phyloP scores from a whole-genome alignment of 164 flowering plant species.

The Chimonanthus praecox region DNA sequence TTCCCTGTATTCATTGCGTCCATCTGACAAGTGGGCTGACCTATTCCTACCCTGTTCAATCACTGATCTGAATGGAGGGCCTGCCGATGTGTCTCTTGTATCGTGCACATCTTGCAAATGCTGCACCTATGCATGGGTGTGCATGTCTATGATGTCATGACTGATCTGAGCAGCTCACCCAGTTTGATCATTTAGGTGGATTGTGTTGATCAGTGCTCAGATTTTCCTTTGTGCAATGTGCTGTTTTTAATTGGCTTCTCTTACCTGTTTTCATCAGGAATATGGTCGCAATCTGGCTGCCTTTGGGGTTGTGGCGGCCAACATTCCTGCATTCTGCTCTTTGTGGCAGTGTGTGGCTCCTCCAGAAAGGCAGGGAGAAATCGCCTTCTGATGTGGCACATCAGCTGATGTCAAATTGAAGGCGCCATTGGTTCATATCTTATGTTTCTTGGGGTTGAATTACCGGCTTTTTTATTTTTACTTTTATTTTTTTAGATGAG shows the following conservation, averaged over 20 bases:
- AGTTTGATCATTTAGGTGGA: no score
- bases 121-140: no score
- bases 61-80: no score
- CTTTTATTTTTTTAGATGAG: no score
- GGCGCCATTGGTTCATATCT: neutral
- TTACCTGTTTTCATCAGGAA: slow-evolving; percentile 43
- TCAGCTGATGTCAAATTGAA: neutral
- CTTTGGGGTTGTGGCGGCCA: slow-evolving; percentile 60
- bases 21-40: no score
- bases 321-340: slow-evolving; percentile 58
- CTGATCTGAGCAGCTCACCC: no score
- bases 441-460: neutral
- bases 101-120: no score
- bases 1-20: no score
- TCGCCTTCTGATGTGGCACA: slow-evolving; percentile 29
- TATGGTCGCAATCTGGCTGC: slow-evolving; percentile 75
- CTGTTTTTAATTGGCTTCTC: neutral
- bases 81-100: no score
- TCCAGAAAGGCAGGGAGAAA: slow-evolving; percentile 39
- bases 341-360: slow-evolving; percentile 97
- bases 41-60: no score
- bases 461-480: neutral
- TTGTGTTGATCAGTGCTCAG: no score
- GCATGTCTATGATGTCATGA: no score
- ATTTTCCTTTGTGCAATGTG: neutral